Conservation (phyloP, 2,329 filamentous ascomycete species). For the Daldinia sp. region DNA sequence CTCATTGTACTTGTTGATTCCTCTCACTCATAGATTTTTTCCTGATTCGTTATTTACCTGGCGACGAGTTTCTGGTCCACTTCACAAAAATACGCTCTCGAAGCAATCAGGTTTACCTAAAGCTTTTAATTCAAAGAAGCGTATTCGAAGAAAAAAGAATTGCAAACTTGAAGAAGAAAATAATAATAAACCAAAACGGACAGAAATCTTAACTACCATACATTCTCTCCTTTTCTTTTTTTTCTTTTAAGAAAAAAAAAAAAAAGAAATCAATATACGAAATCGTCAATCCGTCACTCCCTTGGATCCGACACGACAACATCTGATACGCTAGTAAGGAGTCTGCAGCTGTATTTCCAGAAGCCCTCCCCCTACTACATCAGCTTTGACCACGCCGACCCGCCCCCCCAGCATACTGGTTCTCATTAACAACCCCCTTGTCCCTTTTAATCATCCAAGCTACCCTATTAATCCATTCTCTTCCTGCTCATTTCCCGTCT, state of each 20-base stretch:
- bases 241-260: neutral
- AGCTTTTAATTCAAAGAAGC: conserved; percentile 31
- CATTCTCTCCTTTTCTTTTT: conserved; percentile 21
- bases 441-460: conserved; percentile 49
- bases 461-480: conserved; percentile 47
- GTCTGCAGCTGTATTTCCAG: conserved; percentile 51
- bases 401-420: conserved; percentile 52
- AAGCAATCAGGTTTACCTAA: conserved; percentile 24
- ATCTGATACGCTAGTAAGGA: conserved; percentile 53
- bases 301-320: conserved; percentile 46
- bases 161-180: conserved; percentile 9
- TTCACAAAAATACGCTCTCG: conserved; percentile 28
- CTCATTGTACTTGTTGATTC: conserved; percentile 30
- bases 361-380: conserved; percentile 51
- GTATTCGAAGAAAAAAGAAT: conserved; percentile 19
- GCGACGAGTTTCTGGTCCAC: conserved; percentile 23
- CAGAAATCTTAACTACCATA: conserved; percentile 12
- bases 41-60: conserved; percentile 27
- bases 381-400: conserved; percentile 50
- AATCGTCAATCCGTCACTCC: conserved; percentile 51
- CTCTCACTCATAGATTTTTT: conserved; percentile 27
- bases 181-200: conserved; percentile 23
- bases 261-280: conserved; percentile 21
- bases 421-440: conserved; percentile 49
- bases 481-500: conserved; percentile 45